phyloP scores from a whole-genome alignment of 306 rosid species.

The Castanea sativa region DNA sequence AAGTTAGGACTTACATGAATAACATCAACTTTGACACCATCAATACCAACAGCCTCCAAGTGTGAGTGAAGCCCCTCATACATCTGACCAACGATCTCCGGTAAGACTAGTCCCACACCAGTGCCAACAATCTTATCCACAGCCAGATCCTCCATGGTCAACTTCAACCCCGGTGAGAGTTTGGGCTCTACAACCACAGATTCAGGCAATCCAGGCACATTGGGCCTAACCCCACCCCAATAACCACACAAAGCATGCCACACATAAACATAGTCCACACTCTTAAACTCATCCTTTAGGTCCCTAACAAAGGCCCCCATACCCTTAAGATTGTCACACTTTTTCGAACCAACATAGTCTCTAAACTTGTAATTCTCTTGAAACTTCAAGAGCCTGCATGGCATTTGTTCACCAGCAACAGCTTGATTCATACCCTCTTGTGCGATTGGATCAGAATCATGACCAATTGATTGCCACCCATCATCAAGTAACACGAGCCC shows the following conservation, averaged over 20 bases:
- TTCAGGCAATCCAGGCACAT: conserved; percentile 54
- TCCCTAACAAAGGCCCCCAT: conserved; percentile 69
- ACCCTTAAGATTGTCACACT: conserved; percentile 29
- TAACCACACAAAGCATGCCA: conserved; percentile 96
- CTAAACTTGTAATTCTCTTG: conserved; percentile 73
- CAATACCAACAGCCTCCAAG: conserved; percentile 66
- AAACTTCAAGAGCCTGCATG: conserved; percentile 69
- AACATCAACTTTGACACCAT: conserved; percentile 93
- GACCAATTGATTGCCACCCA: conserved; percentile 89
- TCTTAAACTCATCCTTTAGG: conserved; percentile 56
- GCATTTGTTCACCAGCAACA: conserved; percentile 87
- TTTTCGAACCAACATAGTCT: conserved; percentile 36
- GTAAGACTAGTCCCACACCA: conserved; percentile 74
- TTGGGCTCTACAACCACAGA: conserved; percentile 44
- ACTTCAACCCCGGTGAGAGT: conserved; percentile 53
- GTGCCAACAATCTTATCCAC: conserved; percentile 77
- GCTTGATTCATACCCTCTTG: conserved; percentile 74
- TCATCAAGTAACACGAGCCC: conserved; percentile 81
- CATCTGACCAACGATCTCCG: conserved; percentile 56
- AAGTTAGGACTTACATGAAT: conserved; percentile 61
- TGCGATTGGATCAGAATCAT: conserved; percentile 56
- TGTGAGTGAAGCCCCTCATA: conserved; percentile 79
- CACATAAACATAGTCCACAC: conserved; percentile 72
- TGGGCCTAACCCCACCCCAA: conserved; percentile 93
- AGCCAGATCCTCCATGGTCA: conserved; percentile 84